Percentiles rank a stretch among this genome's conserved stretches.
Conservation (phyloP, 805 yeast species). For the Lipomyces yamadae region DNA sequence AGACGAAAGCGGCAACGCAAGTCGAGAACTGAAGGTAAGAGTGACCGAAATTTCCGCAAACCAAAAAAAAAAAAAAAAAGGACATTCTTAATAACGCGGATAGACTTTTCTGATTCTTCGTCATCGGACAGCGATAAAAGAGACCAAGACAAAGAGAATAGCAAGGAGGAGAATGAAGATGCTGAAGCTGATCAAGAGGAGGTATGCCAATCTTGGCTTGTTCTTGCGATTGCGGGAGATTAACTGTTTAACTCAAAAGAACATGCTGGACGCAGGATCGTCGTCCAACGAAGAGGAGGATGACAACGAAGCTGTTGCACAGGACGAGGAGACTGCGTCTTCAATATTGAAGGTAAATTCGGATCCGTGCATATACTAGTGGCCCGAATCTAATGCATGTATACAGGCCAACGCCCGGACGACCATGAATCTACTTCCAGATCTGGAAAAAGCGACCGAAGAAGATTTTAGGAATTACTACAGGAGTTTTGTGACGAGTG, state of each 20-base stretch:
- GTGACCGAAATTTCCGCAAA: background rate
- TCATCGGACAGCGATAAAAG: conserved; percentile 15
- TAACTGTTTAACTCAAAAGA: background rate
- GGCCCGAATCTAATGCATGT: background rate
- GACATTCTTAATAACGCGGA: conserved; percentile 1
- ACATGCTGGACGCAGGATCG: background rate
- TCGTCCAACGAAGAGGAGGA: background rate
- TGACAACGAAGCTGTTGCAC: background rate
- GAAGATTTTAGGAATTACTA: conserved; percentile 25
- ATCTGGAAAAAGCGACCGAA: conserved; percentile 21
- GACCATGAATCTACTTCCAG: conserved; percentile 13
- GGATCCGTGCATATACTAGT: background rate
- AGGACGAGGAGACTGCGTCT: background rate
- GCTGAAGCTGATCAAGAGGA: conserved; percentile 7
- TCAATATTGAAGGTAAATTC: background rate
- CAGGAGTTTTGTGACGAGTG: conserved; percentile 21
- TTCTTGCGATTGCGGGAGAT: background rate
- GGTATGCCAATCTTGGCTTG: background rate
- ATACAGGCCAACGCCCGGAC: conserved; percentile 5
- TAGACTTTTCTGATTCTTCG: conserved; percentile 23
- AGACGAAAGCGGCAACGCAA: conserved; percentile 32
- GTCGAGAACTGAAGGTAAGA: conserved; percentile 34
- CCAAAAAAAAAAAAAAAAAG: background rate
- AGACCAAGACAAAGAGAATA: conserved; percentile 5
- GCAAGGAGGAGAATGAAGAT: background rate